Conservation (phyloP, 2,329 filamentous ascomycete species). For the Penicillium sp. region DNA sequence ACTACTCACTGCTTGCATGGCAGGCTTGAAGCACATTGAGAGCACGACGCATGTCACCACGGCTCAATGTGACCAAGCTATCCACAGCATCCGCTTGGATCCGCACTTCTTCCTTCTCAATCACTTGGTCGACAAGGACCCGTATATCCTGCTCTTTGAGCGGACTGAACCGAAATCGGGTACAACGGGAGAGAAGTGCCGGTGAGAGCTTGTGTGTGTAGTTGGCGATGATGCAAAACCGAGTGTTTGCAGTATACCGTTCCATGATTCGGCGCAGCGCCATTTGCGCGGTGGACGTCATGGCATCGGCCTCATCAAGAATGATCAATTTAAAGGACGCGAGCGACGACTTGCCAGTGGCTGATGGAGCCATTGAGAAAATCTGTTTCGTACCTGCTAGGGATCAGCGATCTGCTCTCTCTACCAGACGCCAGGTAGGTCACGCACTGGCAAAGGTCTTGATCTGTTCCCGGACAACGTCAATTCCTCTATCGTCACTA, state of each 20-base stretch:
- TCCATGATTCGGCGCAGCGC: constrained; percentile 97
- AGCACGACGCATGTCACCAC: constrained; percentile 94
- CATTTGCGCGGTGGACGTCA: constrained; percentile 99
- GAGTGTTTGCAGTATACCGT: constrained; percentile 96
- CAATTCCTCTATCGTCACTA: constrained; percentile 95
- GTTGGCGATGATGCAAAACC: constrained; percentile 98
- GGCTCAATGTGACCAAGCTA: constrained; percentile 83
- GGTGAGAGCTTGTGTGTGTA: constrained; percentile 98
- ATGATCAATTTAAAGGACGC: constrained; percentile 94
- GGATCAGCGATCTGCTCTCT: not conserved
- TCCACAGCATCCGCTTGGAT: constrained; percentile 82
- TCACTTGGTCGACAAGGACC: constrained; percentile 83
- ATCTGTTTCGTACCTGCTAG: constrained; percentile 81
- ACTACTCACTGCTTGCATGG: constrained; percentile 79
- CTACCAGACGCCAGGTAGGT: not conserved
- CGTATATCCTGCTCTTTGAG: constrained; percentile 88
- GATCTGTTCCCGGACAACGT: constrained; percentile 97
- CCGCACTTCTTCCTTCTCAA: constrained; percentile 82
- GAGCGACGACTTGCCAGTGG: constrained; percentile 55
- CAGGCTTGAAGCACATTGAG: constrained; percentile 96
- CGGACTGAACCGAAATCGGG: constrained; percentile 91
- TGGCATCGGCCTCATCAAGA: constrained; percentile 97
- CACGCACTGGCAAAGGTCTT: constrained; percentile 87
- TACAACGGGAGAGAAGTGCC: constrained; percentile 89
- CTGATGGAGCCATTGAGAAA: constrained; percentile 68